phyloP scores from a whole-genome alignment of 202 grass and related monocot genomes.

The Carex sylvatica region DNA sequence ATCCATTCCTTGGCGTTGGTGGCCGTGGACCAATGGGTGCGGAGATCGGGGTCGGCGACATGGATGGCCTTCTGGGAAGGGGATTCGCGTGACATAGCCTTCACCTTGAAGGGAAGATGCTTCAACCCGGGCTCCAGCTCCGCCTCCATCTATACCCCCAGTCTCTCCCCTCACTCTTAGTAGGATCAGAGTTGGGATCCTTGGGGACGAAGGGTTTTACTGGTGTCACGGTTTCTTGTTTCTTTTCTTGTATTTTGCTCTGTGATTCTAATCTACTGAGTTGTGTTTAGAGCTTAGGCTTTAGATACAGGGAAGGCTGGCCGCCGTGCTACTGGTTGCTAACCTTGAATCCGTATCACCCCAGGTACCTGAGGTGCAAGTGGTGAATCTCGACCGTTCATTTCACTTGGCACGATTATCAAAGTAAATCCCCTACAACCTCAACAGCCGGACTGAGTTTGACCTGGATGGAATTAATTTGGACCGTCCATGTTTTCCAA shows the following conservation, averaged over 20 bases:
- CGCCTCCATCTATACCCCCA: conserved; percentile 29
- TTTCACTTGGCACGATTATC: no score
- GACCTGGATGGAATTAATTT: no score
- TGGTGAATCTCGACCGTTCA: no score
- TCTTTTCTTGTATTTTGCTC: not conserved
- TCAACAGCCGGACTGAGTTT: no score
- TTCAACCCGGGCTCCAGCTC: conserved; percentile 64
- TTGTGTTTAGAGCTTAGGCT: not conserved
- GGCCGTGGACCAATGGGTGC: conserved; percentile 88
- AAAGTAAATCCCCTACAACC: no score
- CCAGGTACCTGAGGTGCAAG: no score
- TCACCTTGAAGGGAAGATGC: conserved; percentile 63
- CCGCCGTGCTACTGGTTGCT: not conserved
- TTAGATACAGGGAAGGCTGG: not conserved
- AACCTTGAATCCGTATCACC: no score
- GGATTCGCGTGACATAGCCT: conserved; percentile 79
- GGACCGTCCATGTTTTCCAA: no score
- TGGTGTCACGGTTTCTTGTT: not conserved
- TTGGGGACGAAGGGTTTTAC: not conserved
- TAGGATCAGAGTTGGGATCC: not conserved
- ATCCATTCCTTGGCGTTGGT: conserved; percentile 99
- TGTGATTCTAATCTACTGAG: not conserved
- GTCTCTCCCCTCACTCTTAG: not conserved
- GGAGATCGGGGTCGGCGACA: conserved; percentile 78
- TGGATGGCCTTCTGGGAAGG: conserved; percentile 68